Evolutionary conservation across 768 basidiomycete species (phyloP), one percentile per base, ranked within the genome.

Genomic region (Leccinum pellstonianum): DNA sequence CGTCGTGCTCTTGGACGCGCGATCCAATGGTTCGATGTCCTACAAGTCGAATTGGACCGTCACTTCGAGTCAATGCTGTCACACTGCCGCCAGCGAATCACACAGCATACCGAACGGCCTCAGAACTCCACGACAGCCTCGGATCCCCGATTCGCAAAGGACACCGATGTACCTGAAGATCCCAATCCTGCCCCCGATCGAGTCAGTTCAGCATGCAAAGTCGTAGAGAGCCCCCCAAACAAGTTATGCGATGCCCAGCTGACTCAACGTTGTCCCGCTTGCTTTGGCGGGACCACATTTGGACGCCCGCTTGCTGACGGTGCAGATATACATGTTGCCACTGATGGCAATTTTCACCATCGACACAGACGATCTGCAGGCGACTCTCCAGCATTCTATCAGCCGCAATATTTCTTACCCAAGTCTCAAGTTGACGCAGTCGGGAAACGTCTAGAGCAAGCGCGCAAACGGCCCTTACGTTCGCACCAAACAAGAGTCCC

Each of bases 11-110:
- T 76, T 12, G 57, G 62, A 17, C 25, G 66, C 11, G 69, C 69
- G 1, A 60, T 75, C 0, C 71, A 71, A 15, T 76, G 74, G 74
- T 71, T 66, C 17, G 66, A 72, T 37, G 60, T 62, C 6, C 59
- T 75, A 0, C 55, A 63, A 2, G 46, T 56, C 1, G 38, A 38
- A 3, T 27, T 72, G 3, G 66, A 73, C 4, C 37, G 10, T 1
- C 38, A 10, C 9, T 3, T 54, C 15, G 38, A 69, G 4, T 11
- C 48, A 0, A 64, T 54, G 1, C 21, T 55, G 65, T n/a, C 54
- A 58, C 14, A 23, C 27, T 25, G 56, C 54, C 6, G 55, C 25
- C 35, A 43, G 23, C 38, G 38, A n/a, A 41, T 43, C n/a, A 25
- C n/a, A 43, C 41, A 43, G n/a, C 41, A 43, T 43, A 8, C 41